Conservation (phyloP, 768 basidiomycete genomes). For the Pleurotus platypus region DNA sequence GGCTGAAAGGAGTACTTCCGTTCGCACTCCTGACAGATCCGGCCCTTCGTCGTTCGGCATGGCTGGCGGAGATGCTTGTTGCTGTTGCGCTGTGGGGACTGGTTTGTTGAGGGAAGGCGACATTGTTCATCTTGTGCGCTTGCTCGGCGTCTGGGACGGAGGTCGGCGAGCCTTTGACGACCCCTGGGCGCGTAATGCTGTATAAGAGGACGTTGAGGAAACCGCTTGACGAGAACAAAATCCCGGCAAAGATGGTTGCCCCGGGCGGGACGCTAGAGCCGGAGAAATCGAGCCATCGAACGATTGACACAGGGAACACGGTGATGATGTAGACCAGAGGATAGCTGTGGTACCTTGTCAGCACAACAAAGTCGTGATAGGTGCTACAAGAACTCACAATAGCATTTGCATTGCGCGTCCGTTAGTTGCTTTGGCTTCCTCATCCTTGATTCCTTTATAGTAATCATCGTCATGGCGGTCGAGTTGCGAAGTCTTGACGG, state of each 20-base stretch:
- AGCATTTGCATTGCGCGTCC: conserved; percentile 33
- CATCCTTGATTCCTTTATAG: neutral
- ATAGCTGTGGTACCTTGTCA: conserved; percentile 20
- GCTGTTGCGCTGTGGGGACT: neutral
- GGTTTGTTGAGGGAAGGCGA: neutral
- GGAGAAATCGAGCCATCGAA: conserved; percentile 31
- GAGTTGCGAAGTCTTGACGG: neutral
- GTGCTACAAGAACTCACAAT: conserved; percentile 24
- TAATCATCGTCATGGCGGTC: neutral
- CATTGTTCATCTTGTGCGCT: neutral
- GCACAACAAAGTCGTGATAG: neutral
- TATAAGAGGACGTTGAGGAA: conserved; percentile 9
- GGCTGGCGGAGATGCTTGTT: neutral
- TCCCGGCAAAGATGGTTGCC: conserved; percentile 21
- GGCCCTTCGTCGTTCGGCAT: conserved; percentile 1
- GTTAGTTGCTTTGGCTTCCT: conserved; percentile 9
- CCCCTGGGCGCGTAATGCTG: conserved; percentile 7
- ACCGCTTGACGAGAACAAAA: conserved; percentile 9
- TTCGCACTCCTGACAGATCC: conserved; percentile 1
- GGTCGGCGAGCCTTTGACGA: neutral
- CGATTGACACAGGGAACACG: conserved; percentile 35
- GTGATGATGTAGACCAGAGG: conserved; percentile 20
- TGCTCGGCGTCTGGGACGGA: neutral
- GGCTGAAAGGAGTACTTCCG: neutral
- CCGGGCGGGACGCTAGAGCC: conserved; percentile 26